Evolutionary conservation across 2,329 filamentous ascomycete genomes (phyloP).

Genomic region (Botryotinia convoluta): DNA sequence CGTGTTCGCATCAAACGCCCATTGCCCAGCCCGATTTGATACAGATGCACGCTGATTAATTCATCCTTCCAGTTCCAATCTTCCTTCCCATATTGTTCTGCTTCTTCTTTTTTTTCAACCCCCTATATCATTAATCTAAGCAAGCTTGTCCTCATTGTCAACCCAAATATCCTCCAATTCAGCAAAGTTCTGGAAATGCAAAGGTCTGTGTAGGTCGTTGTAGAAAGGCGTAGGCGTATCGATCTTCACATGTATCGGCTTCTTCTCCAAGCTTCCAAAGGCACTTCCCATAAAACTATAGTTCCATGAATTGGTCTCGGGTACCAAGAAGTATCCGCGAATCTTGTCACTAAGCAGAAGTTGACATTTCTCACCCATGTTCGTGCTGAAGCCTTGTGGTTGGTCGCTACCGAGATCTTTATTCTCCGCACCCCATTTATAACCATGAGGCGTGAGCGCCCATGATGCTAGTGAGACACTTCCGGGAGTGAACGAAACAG

Average conservation of each 20-base stretch:
- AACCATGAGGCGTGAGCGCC: slow-evolving; percentile 86
- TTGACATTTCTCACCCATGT: slow-evolving; percentile 94
- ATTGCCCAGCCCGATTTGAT: slow-evolving; percentile 4
- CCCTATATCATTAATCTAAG: slow-evolving; percentile 49
- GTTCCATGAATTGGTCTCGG: slow-evolving; percentile 89
- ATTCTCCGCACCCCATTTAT: slow-evolving; percentile 97
- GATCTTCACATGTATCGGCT: slow-evolving; percentile 84
- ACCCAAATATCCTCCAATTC: slow-evolving; percentile 97
- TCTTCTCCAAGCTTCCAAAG: slow-evolving; percentile 87
- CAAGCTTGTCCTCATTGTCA: slow-evolving; percentile 89
- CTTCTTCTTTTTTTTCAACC: background rate
- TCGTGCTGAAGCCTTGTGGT: slow-evolving; percentile 87
- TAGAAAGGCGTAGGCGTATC: slow-evolving; percentile 91
- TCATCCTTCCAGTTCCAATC: slow-evolving; percentile 1
- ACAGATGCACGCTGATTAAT: slow-evolving; percentile 12
- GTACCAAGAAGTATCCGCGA: slow-evolving; percentile 92
- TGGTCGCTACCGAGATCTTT: slow-evolving; percentile 89
- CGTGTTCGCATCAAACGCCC: slow-evolving; percentile 11
- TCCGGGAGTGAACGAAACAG: slow-evolving; percentile 93
- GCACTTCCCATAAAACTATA: slow-evolving; percentile 96
- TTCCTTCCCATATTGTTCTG: background rate
- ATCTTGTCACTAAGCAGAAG: slow-evolving; percentile 90
- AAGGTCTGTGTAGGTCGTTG: slow-evolving; percentile 82
- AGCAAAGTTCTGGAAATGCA: slow-evolving; percentile 97
- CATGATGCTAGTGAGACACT: slow-evolving; percentile 93